A percentile compares a stretch with the other conserved stretches of the same genome.
These are phyloP conservation scores for Mycena epipterygia DNA, from an alignment of 768 basidiomycete genomes.

Conservation along the genomic window DNA sequence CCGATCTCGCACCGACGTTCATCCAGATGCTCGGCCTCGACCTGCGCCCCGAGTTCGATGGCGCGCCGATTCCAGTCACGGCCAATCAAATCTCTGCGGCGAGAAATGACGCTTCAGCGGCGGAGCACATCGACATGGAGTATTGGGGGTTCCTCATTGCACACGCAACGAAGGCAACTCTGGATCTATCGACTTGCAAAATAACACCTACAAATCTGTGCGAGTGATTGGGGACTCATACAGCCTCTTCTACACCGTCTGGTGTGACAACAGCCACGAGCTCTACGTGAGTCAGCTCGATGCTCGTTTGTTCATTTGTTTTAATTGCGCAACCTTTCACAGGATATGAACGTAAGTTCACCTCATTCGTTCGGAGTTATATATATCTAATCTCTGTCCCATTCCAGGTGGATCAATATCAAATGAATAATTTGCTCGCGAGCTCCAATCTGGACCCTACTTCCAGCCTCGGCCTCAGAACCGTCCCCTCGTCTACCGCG, in stretches of 20 bases:
- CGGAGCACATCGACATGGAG: conserved; percentile 12
- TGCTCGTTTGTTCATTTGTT: background rate
- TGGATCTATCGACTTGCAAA: background rate
- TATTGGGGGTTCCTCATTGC: background rate
- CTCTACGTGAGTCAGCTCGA: background rate
- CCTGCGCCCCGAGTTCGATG: background rate
- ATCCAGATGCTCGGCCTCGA: background rate
- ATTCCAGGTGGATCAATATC: conserved; percentile 3
- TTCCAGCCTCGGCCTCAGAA: background rate
- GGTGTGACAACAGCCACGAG: conserved; percentile 10
- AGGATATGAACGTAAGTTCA: background rate
- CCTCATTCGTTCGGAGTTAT: background rate
- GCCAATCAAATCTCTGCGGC: background rate
- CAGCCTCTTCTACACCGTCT: conserved; percentile 3
- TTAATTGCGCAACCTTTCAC: background rate
- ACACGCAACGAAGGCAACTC: background rate
- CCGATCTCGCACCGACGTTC: conserved; percentile 9
- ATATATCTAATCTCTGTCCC: background rate
- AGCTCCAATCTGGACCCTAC: background rate
- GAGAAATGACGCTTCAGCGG: background rate
- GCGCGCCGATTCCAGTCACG: conserved; percentile 6
- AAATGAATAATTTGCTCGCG: conserved; percentile 1
- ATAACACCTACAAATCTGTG: conserved; percentile 7
- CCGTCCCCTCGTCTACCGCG: too few relatives aligned
- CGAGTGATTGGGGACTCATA: background rate